phyloP scores from a whole-genome alignment of 2,329 filamentous ascomycete species.

The Colletotrichum coccodes region DNA sequence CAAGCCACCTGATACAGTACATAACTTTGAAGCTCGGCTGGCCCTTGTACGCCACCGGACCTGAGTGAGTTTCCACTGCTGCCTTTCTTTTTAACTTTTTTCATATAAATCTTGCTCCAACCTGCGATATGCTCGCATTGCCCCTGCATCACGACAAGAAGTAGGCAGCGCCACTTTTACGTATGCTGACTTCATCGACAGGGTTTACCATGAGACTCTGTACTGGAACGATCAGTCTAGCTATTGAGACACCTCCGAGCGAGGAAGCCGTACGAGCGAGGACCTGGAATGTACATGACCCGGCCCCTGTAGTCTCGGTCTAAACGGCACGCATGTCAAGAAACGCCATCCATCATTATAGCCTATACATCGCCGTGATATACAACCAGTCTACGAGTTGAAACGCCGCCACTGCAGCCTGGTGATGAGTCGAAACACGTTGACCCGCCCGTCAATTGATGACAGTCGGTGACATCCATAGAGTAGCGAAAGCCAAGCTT shows the following conservation, averaged over 20 bases:
- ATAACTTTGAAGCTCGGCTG: constrained; percentile 65
- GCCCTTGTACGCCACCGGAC: constrained; percentile 63
- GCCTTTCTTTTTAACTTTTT: too few species aligned
- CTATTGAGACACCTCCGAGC: constrained; percentile 45
- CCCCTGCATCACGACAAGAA: not conserved
- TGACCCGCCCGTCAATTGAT: constrained; percentile 18
- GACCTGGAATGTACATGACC: not conserved
- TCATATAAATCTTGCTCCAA: not conserved
- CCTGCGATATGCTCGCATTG: constrained; percentile 10
- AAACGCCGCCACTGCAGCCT: constrained; percentile 22
- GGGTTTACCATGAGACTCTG: constrained; percentile 55
- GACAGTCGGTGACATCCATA: constrained; percentile 16
- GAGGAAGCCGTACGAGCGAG: not conserved
- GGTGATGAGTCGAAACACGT: constrained; percentile 23
- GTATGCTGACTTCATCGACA: constrained; percentile 31
- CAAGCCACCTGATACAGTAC: constrained; percentile 68
- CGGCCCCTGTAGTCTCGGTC: not conserved
- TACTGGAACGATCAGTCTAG: constrained; percentile 63
- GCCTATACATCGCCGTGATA: constrained; percentile 17
- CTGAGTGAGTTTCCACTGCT: constrained; percentile 55
- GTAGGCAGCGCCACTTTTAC: not conserved
- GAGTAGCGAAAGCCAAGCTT: constrained; percentile 24
- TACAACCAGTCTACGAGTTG: constrained; percentile 20
- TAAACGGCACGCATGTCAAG: constrained; percentile 15
- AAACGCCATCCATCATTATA: constrained; percentile 25